Evolutionary conservation across 2,329 filamentous ascomycete species (phyloP).

Genomic region (Aureobasidium lini): DNA sequence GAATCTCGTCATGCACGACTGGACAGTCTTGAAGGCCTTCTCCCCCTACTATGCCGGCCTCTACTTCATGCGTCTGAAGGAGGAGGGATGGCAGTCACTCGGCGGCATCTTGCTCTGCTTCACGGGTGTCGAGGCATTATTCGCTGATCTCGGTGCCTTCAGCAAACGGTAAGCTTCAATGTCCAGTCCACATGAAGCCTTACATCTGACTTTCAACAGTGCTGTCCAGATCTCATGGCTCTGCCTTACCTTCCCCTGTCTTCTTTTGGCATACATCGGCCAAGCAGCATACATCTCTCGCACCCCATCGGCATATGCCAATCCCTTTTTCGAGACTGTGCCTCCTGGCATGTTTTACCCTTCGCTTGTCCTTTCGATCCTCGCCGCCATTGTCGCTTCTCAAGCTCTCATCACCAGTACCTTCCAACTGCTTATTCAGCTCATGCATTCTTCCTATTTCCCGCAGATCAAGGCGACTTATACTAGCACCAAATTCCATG

Average conservation of each 20-base stretch:
- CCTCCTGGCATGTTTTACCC: constrained; percentile 63
- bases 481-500: constrained; percentile 62
- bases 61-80: constrained; percentile 53
- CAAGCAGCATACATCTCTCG: constrained; percentile 66
- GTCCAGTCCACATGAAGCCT: not conserved
- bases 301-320: constrained; percentile 54
- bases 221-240: constrained; percentile 71
- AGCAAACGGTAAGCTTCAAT: constrained; percentile 34
- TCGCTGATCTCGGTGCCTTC: constrained; percentile 72
- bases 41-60: constrained; percentile 50
- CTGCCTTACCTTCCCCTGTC: constrained; percentile 51
- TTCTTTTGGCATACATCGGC: constrained; percentile 59
- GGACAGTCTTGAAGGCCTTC: constrained; percentile 46
- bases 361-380: constrained; percentile 55
- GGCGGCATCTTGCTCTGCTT: constrained; percentile 65
- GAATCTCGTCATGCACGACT: constrained; percentile 41
- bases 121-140: constrained; percentile 71
- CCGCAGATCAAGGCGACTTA: constrained; percentile 68
- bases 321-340: constrained; percentile 66
- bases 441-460: constrained; percentile 68
- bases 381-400: constrained; percentile 64
- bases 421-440: constrained; percentile 63
- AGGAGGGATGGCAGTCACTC: constrained; percentile 56
- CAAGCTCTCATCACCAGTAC: constrained; percentile 72
- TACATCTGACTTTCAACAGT: constrained; percentile 24